Evolutionary conservation across 192 early-diverging fungal species (phyloP).

Genomic region (Glomus cerebriforme): DNA sequence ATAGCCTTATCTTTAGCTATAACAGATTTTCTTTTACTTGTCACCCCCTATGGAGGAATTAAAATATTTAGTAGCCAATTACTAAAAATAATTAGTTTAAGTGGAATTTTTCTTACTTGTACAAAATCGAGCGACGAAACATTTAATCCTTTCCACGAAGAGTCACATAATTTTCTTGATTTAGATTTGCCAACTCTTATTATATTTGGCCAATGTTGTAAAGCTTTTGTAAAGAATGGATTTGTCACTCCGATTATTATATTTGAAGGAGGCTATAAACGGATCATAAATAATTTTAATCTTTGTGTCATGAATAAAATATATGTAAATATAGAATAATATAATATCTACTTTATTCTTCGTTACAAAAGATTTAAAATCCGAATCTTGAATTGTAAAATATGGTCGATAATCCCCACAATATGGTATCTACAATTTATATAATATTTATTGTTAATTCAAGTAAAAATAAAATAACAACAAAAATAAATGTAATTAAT

Average conservation of each 20-base stretch:
- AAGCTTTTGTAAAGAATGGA: slow-evolving; percentile 86
- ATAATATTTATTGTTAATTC: background rate
- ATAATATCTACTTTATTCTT: slow-evolving; percentile 47
- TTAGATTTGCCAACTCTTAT: slow-evolving; percentile 51
- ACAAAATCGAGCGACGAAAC: slow-evolving; percentile 46
- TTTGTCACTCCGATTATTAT: slow-evolving; percentile 95
- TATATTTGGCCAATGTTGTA: slow-evolving; percentile 92
- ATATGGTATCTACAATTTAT: slow-evolving; percentile 70
- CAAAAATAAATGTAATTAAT: background rate
- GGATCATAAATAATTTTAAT: background rate
- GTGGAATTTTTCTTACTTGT: slow-evolving; percentile 40
- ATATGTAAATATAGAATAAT: background rate
- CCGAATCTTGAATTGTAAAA: slow-evolving; percentile 95
- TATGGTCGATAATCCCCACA: slow-evolving; percentile 97
- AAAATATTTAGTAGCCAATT: too few species aligned
- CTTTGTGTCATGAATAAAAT: background rate
- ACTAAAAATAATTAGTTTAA: background rate
- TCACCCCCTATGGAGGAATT: slow-evolving; percentile 46
- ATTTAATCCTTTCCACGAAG: slow-evolving; percentile 4
- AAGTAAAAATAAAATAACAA: background rate
- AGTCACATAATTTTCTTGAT: background rate
- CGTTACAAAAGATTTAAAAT: slow-evolving; percentile 75
- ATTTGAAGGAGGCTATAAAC: slow-evolving; percentile 67
- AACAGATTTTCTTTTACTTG: slow-evolving; percentile 75
- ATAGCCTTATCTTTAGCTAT: slow-evolving; percentile 83